Percentiles rank a stretch among this genome's conserved stretches.
These are phyloP conservation scores for Persicaria tinctoria DNA, from an alignment of 148 eudicot species.

Conservation along the genomic window DNA sequence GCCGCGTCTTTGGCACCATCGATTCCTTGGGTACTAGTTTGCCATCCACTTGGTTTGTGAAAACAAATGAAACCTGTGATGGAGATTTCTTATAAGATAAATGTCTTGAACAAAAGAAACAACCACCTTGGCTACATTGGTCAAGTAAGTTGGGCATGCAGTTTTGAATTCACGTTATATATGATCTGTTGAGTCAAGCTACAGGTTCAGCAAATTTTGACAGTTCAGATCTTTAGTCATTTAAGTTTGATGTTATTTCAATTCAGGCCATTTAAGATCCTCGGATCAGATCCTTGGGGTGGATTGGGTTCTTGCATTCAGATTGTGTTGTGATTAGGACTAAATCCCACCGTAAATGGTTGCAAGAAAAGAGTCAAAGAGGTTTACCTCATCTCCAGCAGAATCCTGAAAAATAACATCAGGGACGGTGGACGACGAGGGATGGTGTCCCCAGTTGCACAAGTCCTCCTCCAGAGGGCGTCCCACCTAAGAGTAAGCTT, in stretches of 20 bases:
- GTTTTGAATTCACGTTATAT: neutral
- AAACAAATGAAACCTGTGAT: constrained; percentile 85
- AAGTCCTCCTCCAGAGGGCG: constrained; percentile 92
- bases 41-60: constrained; percentile 86
- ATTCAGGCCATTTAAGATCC: too few relatives aligned
- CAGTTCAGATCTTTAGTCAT: neutral
- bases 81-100: neutral
- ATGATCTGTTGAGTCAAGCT: neutral
- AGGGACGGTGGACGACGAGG: constrained; percentile 57
- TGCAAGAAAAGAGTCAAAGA: neutral
- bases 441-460: constrained; percentile 95
- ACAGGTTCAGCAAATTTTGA: neutral
- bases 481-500: constrained; percentile 51
- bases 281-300: too few relatives aligned
- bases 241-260: neutral
- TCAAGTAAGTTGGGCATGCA: neutral
- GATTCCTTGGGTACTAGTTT: constrained; percentile 90
- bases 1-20: constrained; percentile 25
- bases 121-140: neutral
- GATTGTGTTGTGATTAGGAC: neutral
- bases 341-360: neutral
- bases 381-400: constrained; percentile 91
- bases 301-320: too few relatives aligned
- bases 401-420: constrained; percentile 87
- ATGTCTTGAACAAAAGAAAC: neutral